These are phyloP conservation scores for Metschnikowia bowlesiae DNA, from an alignment of 805 yeast species.

Conservation along the genomic window DNA sequence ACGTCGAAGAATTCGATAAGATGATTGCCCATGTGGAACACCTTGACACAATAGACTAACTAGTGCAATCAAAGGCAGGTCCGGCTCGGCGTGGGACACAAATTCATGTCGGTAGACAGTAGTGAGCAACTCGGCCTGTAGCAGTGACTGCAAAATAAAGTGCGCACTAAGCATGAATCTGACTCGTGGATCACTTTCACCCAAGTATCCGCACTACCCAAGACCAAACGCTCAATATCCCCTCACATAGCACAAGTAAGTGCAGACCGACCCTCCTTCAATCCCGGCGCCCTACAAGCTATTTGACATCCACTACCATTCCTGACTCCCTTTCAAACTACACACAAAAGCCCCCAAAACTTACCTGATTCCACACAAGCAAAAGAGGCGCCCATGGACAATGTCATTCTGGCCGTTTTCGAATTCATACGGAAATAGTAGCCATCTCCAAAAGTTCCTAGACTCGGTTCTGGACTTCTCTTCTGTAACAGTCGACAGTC, in stretches of 20 bases:
- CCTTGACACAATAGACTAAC: constrained; percentile 19
- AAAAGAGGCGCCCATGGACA: not conserved
- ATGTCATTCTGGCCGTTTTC: constrained; percentile 48
- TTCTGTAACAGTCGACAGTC: constrained; percentile 28
- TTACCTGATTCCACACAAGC: not conserved
- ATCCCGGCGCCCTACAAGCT: not conserved
- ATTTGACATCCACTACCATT: not conserved
- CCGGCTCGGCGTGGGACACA: not conserved
- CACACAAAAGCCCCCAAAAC: not conserved
- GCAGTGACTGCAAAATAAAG: constrained; percentile 3
- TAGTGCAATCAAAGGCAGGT: not conserved
- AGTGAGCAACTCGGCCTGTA: not conserved
- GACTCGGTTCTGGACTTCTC: constrained; percentile 33
- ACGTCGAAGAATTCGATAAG: constrained; percentile 44
- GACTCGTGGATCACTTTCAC: not conserved
- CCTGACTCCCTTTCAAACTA: not conserved
- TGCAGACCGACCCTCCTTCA: not conserved
- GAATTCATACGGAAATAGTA: constrained; percentile 32
- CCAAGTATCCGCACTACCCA: not conserved
- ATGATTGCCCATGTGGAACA: constrained; percentile 44
- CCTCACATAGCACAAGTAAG: not conserved
- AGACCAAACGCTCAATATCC: constrained; percentile 1
- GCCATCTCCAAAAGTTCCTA: constrained; percentile 37
- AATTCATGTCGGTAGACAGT: not conserved
- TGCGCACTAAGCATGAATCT: not conserved